Conservation (phyloP, 306 rosid genomes). For the Glycyrrhiza uralensis region DNA sequence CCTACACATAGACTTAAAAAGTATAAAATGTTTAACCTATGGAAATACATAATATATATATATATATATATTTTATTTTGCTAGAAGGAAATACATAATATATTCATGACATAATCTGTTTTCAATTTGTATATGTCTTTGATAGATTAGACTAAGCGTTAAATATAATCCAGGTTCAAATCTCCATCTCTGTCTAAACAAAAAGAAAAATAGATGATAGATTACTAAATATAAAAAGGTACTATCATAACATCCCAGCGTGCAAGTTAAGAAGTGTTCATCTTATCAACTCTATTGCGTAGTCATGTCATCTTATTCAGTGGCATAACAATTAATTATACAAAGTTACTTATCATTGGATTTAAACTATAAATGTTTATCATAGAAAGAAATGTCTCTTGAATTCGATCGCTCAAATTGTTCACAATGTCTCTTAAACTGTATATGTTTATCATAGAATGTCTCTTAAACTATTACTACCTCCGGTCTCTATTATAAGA, state of each 20-base stretch:
- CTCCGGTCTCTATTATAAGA: too few species aligned
- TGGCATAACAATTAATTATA: background rate
- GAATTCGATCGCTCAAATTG: background rate
- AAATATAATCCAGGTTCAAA: background rate
- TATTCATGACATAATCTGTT: background rate
- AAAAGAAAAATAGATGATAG: background rate
- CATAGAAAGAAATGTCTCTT: background rate
- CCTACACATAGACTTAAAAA: too few species aligned
- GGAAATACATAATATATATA: background rate
- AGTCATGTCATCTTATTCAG: background rate
- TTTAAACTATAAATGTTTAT: background rate
- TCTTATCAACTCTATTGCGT: background rate
- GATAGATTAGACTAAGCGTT: background rate
- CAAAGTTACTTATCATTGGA: background rate
- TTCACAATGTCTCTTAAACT: too few species aligned
- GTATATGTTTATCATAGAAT: too few species aligned
- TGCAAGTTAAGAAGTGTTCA: background rate
- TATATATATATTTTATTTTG: too few species aligned
- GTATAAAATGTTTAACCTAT: background rate
- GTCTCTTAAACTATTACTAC: too few species aligned
- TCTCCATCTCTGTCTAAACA: background rate
- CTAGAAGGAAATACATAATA: background rate
- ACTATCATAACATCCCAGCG: slow-evolving; percentile 19
- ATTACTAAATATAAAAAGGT: background rate
- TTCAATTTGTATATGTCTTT: background rate